A percentile compares a stretch with the other conserved stretches of the same genome.
These are phyloP conservation scores for Colletotrichum musae DNA, from an alignment of 2,329 filamentous ascomycete genomes.

Conservation along the genomic window DNA sequence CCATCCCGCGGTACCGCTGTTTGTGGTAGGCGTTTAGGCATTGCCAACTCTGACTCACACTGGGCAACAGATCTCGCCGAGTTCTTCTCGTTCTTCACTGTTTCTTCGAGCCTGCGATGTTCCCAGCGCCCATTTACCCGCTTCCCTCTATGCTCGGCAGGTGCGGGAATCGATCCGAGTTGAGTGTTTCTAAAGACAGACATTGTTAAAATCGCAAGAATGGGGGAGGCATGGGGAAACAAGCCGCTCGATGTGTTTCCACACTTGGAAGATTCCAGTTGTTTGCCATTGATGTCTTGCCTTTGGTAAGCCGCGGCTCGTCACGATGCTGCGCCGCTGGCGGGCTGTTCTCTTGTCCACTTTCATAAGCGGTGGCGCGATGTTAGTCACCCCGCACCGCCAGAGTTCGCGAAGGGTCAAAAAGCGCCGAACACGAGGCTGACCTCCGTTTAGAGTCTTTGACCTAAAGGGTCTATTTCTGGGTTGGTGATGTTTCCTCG, in stretches of 20 bases:
- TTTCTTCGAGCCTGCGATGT: too few relatives aligned
- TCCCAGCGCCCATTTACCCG: too few relatives aligned
- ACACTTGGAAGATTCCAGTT: neutral
- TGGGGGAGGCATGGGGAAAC: too few relatives aligned
- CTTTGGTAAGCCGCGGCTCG: neutral
- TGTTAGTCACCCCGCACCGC: slow-evolving; percentile 18
- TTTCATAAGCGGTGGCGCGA: slow-evolving; percentile 14
- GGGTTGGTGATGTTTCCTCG: neutral
- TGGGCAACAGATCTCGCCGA: neutral
- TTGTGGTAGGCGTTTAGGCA: neutral
- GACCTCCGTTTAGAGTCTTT: neutral
- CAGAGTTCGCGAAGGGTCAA: slow-evolving; percentile 16
- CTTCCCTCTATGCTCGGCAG: too few relatives aligned
- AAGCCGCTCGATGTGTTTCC: too few relatives aligned
- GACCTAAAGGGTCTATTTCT: neutral
- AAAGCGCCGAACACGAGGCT: slow-evolving; percentile 28
- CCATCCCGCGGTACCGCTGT: neutral
- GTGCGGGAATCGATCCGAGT: too few relatives aligned
- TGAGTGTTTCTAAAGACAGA: too few relatives aligned
- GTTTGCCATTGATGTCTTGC: neutral
- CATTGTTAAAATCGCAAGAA: too few relatives aligned
- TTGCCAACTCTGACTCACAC: neutral
- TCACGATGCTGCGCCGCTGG: slow-evolving; percentile 22
- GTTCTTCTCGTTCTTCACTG: neutral
- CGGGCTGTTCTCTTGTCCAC: slow-evolving; percentile 5